A percentile compares a stretch with the other conserved stretches of the same genome.
phyloP scores from a whole-genome alignment of 805 yeast genomes.

The Pichia kluyveri region DNA sequence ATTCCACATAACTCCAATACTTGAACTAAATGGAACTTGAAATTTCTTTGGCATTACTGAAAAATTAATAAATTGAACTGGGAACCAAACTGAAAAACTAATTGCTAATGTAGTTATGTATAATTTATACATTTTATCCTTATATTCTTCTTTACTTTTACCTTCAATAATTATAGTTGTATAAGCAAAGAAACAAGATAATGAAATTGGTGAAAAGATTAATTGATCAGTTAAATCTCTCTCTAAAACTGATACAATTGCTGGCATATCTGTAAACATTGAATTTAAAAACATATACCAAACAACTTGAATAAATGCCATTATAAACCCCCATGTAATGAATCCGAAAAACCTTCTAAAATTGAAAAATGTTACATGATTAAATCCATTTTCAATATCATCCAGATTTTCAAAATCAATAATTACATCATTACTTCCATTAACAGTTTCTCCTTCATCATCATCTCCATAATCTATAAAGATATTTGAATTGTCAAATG shows the following conservation, averaged over 20 bases:
- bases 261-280: constrained; percentile 71
- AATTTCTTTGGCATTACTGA: constrained; percentile 56
- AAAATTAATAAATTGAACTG: constrained; percentile 71
- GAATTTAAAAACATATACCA: constrained; percentile 83
- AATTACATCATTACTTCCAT: background rate
- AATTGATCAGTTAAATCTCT: constrained; percentile 87
- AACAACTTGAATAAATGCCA: constrained; percentile 75
- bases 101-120: constrained; percentile 59
- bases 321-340: constrained; percentile 77
- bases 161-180: constrained; percentile 75
- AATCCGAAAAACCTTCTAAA: constrained; percentile 70
- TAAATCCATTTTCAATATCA: background rate
- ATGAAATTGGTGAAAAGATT: constrained; percentile 78
- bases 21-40: constrained; percentile 89
- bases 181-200: constrained; percentile 73
- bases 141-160: constrained; percentile 57
- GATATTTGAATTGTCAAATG: constrained; percentile 13
- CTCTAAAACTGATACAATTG: constrained; percentile 75
- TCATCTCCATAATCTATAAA: constrained; percentile 28
- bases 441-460: background rate
- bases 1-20: constrained; percentile 86
- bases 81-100: constrained; percentile 74
- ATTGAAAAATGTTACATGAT: constrained; percentile 32
- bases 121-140: constrained; percentile 53
- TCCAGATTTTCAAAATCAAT: constrained; percentile 1